A percentile compares a stretch with the other conserved stretches of the same genome.
Evolutionary conservation across 2,329 filamentous ascomycete genomes (phyloP).

Genomic region (Fusarium vanettenii): DNA sequence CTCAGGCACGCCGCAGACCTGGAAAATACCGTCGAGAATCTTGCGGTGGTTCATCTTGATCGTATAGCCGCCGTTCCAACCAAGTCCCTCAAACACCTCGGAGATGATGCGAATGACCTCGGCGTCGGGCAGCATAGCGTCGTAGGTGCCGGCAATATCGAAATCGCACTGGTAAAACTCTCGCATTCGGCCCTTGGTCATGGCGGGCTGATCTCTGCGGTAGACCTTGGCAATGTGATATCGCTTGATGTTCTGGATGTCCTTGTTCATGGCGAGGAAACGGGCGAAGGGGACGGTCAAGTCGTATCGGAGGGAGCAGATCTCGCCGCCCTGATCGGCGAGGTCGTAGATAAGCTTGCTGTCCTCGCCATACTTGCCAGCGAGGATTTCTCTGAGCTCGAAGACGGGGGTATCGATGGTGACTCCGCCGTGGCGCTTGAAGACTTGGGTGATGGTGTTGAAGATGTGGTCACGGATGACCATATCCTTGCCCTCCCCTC

Average conservation of each 20-base stretch:
- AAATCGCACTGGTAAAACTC: slow-evolving; percentile 99
- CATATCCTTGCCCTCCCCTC: slow-evolving; percentile 78
- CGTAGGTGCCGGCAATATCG: slow-evolving; percentile 89
- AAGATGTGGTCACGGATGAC: slow-evolving; percentile 86
- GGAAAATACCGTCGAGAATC: slow-evolving; percentile 92
- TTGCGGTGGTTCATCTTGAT: slow-evolving; percentile 97
- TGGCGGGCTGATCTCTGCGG: slow-evolving; percentile 63
- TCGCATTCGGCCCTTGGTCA: slow-evolving; percentile 92
- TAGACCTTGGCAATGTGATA: slow-evolving; percentile 95
- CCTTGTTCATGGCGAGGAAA: slow-evolving; percentile 91
- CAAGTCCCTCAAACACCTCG: slow-evolving; percentile 86
- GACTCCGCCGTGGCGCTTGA: slow-evolving; percentile 85
- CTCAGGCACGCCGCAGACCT: slow-evolving; percentile 87
- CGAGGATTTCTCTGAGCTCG: slow-evolving; percentile 86
- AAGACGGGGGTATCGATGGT: slow-evolving; percentile 87
- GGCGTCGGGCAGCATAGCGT: slow-evolving; percentile 91
- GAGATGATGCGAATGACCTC: slow-evolving; percentile 87
- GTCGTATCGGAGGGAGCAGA: slow-evolving; percentile 81
- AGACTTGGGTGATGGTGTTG: slow-evolving; percentile 78
- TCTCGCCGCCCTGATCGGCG: slow-evolving; percentile 86
- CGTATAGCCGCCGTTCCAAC: slow-evolving; percentile 79
- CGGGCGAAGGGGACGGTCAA: slow-evolving; percentile 91
- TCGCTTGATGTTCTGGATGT: slow-evolving; percentile 86
- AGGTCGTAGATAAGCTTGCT: slow-evolving; percentile 92
- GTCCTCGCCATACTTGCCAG: slow-evolving; percentile 93